Percentiles rank a stretch among this genome's conserved stretches.
These are phyloP conservation scores for Blastobotrys apis DNA, from an alignment of 1,139 yeast genomes.

Conservation along the genomic window DNA sequence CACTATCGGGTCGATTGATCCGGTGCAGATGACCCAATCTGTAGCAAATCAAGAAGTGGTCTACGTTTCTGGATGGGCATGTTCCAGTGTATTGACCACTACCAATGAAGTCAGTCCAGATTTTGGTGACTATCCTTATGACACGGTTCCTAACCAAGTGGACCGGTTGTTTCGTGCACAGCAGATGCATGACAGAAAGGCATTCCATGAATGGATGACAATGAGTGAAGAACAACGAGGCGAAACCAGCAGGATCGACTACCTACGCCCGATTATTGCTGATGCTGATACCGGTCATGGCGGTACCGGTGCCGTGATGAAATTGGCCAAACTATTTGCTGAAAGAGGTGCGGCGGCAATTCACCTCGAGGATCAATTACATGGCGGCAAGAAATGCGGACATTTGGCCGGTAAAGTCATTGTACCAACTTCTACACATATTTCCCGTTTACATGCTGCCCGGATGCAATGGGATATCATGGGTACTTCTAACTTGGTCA, in stretches of 20 bases:
- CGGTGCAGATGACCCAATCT: conserved; percentile 56
- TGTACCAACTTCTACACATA: conserved; percentile 57
- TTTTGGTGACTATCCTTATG: conserved; percentile 61
- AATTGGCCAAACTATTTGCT: conserved; percentile 57
- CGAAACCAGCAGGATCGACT: conserved; percentile 41
- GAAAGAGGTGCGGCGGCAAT: conserved; percentile 65
- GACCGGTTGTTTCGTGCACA: conserved; percentile 58
- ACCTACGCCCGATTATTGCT: conserved; percentile 58
- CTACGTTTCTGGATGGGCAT: conserved; percentile 62
- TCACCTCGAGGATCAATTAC: conserved; percentile 60
- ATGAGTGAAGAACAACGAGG: conserved; percentile 33
- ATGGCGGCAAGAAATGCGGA: conserved; percentile 64
- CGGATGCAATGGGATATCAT: conserved; percentile 62
- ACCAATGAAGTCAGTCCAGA: conserved; percentile 60
- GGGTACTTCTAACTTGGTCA: conserved; percentile 54
- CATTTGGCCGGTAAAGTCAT: conserved; percentile 60
- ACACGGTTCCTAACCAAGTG: conserved; percentile 63
- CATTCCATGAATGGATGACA: conserved; percentile 44
- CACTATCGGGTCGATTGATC: conserved; percentile 60
- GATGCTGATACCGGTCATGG: conserved; percentile 70
- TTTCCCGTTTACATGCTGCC: conserved; percentile 54
- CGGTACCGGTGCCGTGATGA: conserved; percentile 61
- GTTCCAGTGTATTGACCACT: conserved; percentile 49
- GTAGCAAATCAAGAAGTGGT: conserved; percentile 52
- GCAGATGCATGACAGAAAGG: conserved; percentile 51